Percentiles rank a stretch among this genome's conserved stretches.
phyloP scores from a whole-genome alignment of 2,329 filamentous ascomycete species.

The Penicillium hesseltinei region DNA sequence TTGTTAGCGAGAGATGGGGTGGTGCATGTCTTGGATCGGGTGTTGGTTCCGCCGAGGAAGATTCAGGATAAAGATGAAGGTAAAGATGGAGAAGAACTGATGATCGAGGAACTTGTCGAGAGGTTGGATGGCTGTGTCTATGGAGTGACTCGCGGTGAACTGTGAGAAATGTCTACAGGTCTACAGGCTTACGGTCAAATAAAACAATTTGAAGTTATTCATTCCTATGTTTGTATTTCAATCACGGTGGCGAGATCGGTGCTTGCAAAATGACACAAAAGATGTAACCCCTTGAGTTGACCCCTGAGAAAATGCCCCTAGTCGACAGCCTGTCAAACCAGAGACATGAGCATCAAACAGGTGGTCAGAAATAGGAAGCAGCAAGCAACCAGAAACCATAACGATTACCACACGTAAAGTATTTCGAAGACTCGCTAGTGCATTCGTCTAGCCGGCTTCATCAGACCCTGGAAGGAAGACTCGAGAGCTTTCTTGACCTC shows the following conservation, averaged over 20 bases:
- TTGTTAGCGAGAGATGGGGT: conserved; percentile 75
- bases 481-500: conserved; percentile 72
- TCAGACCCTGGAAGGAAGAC: conserved; percentile 59
- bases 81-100: conserved; percentile 7
- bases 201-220: conserved; percentile 19
- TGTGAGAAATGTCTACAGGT: conserved; percentile 5
- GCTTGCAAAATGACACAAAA: conserved; percentile 3
- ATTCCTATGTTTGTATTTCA: conserved; percentile 25
- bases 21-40: conserved; percentile 69
- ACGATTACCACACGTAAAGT: conserved; percentile 6
- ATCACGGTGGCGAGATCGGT: conserved; percentile 7
- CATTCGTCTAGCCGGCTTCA: conserved; percentile 43
- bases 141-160: conserved; percentile 3
- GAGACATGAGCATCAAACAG: background rate
- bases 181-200: conserved; percentile 2
- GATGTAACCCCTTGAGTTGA: background rate
- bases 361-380: background rate
- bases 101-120: conserved; percentile 23
- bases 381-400: background rate
- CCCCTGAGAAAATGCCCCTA: background rate
- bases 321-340: background rate
- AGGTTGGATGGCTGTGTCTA: conserved; percentile 18
- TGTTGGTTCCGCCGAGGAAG: conserved; percentile 73
- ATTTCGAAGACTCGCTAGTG: conserved; percentile 26
- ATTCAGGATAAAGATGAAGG: conserved; percentile 6